Percentiles rank a stretch among this genome's conserved stretches.
Conservation (phyloP, 805 yeast species). For the Nakazawaea populi region DNA sequence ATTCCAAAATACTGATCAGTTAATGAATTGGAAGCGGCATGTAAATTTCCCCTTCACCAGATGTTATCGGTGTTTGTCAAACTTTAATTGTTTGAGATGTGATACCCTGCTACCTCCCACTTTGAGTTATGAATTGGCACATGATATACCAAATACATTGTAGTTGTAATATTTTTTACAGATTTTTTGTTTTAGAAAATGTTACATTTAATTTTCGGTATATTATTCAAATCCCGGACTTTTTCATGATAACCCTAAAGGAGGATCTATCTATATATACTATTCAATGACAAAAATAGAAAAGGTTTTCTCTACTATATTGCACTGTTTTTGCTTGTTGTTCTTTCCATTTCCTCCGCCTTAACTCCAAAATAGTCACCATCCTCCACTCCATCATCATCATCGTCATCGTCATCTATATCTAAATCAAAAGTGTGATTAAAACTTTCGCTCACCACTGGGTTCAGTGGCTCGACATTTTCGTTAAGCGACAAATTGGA, state of each 20-base stretch:
- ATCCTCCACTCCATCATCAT: neutral
- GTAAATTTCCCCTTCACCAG: neutral
- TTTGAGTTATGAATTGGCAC: too few relatives aligned
- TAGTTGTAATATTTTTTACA: neutral
- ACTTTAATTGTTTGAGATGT: too few relatives aligned
- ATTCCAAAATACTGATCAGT: neutral
- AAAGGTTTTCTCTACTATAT: neutral
- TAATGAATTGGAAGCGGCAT: neutral
- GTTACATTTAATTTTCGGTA: too few relatives aligned
- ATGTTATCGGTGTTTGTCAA: neutral
- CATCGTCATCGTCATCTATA: conserved; percentile 1
- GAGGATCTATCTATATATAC: neutral
- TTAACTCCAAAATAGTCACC: neutral
- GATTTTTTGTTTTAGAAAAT: neutral
- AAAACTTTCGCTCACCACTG: neutral
- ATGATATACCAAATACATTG: neutral
- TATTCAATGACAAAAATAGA: neutral
- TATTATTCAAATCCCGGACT: neutral
- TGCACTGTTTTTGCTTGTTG: too few relatives aligned
- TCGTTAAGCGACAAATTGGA: conserved; percentile 7
- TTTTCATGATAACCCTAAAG: neutral
- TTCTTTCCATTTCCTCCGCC: neutral
- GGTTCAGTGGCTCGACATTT: neutral
- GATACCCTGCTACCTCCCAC: too few relatives aligned
- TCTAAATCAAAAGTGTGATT: neutral